Conservation (phyloP, 805 yeast genomes). For the Helenozyma baotianmanensis region DNA sequence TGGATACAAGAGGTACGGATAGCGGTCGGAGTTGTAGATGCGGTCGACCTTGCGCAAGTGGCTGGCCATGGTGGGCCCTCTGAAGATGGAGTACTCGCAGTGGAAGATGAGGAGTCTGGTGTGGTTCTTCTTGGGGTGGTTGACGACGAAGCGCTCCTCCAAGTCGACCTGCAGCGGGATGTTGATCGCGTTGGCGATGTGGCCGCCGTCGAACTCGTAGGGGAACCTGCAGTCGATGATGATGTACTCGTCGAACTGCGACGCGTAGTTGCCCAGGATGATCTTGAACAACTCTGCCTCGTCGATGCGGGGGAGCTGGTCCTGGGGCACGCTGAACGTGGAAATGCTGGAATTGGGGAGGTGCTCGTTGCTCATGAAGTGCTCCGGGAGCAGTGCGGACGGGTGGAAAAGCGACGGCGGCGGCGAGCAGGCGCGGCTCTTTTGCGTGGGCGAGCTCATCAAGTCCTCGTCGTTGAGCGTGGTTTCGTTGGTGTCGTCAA, state of each 20-base stretch:
- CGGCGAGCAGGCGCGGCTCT: constrained; percentile 7
- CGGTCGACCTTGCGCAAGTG: constrained; percentile 84
- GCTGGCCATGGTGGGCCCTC: constrained; percentile 93
- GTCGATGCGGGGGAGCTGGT: constrained; percentile 66
- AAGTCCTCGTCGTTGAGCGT: constrained; percentile 15
- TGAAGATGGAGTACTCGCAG: constrained; percentile 87
- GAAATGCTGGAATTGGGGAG: constrained; percentile 24
- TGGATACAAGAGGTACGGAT: constrained; percentile 82
- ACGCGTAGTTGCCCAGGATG: constrained; percentile 47
- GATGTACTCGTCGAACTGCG: constrained; percentile 50
- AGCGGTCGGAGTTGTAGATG: constrained; percentile 60
- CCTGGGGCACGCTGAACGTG: constrained; percentile 37
- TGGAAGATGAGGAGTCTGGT: constrained; percentile 72
- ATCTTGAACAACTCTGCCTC: constrained; percentile 54
- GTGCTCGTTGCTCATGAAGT: constrained; percentile 25
- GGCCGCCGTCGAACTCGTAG: constrained; percentile 92
- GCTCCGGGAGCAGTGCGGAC: background rate
- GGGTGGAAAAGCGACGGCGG: background rate
- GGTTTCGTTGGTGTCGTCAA: constrained; percentile 14
- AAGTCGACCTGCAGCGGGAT: constrained; percentile 65
- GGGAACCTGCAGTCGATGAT: constrained; percentile 89
- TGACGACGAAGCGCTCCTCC: constrained; percentile 48
- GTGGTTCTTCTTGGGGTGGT: constrained; percentile 11
- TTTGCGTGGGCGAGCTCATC: constrained; percentile 14
- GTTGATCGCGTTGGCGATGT: constrained; percentile 78